Evolutionary conservation across 2,329 filamentous ascomycete genomes (phyloP), one percentile per base, ranked within the genome.

Genomic region (Aureobasidium namibiae): DNA sequence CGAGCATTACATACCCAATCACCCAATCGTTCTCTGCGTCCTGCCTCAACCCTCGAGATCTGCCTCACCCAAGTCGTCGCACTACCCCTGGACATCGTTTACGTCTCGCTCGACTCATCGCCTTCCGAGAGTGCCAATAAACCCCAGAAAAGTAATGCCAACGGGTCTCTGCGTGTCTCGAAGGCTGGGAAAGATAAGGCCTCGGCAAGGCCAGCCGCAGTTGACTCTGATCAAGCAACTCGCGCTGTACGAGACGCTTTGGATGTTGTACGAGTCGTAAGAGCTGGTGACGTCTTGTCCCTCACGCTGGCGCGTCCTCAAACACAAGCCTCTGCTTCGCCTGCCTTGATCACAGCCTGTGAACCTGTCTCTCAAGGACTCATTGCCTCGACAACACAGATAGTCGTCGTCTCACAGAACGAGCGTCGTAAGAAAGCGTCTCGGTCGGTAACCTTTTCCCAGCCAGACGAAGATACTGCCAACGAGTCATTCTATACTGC

Each of bases 401-500:
- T 99, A 60, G 85, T 99, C 24, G 79, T 97, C 23, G 85, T 89
- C 49, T 81, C 82, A 26, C 82, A 84, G 4, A 52, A 56, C 31
- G 62, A 63, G 16, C 53, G 48, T 31, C 57, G 60, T n/a, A n/a
- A 41, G 6, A 63, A 82, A 79, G 65, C 79, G 77, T 81, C 83
- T 60, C 54, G 54, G 10, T 57, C 54, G 16, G 54, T 57, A 1
- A 69, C 67, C 44, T 64, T 69, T 78, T 70, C 68, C 86, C 82
- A 75, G 79, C 70, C 70, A 73, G 70, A 79, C 74, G 89, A 95
- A 60, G 90, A 95, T 66, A 90, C 88, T 1, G 86, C 89, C 6
- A 95, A 89, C 60, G 92, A 97, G 68, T 87, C 91, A 65, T 96
- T 96, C 75, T 96, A 84, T 72, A 96, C 92, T 6, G 92, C 92